Evolutionary conservation across 768 basidiomycete genomes (phyloP).

Genomic region (Mycena floridula): DNA sequence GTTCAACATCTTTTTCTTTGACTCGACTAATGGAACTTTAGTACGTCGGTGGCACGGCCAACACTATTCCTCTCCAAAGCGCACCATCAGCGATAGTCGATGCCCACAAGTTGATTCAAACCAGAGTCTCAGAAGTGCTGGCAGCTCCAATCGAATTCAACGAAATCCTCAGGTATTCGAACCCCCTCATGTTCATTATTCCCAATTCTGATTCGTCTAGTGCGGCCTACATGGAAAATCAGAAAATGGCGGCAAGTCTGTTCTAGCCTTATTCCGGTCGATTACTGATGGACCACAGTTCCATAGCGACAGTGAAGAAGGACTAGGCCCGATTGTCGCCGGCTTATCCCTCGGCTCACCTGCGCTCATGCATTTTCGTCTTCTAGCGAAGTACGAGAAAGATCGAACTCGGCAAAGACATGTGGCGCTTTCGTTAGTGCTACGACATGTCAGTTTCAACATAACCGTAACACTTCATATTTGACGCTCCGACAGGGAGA

Average conservation of each 20-base stretch:
- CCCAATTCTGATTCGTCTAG: slow-evolving; percentile 19
- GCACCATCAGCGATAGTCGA: slow-evolving; percentile 53
- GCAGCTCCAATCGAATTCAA: slow-evolving; percentile 45
- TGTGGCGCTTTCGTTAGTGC: slow-evolving; percentile 37
- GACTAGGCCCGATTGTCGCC: slow-evolving; percentile 67
- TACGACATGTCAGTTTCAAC: slow-evolving; percentile 53
- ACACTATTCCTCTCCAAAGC: slow-evolving; percentile 58
- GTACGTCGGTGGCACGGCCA: slow-evolving; percentile 75
- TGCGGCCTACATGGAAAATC: slow-evolving; percentile 80
- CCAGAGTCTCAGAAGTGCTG: slow-evolving; percentile 45
- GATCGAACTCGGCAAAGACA: slow-evolving; percentile 22
- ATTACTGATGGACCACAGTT: slow-evolving; percentile 37
- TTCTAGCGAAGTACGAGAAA: too few relatives aligned
- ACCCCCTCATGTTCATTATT: not conserved
- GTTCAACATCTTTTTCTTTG: slow-evolving; percentile 5
- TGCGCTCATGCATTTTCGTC: slow-evolving; percentile 76
- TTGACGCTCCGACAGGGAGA: slow-evolving; percentile 48
- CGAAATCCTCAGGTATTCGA: slow-evolving; percentile 58
- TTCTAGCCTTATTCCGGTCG: not conserved
- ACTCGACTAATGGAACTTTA: slow-evolving; percentile 17
- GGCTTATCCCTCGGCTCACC: slow-evolving; percentile 73
- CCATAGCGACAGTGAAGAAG: slow-evolving; percentile 73
- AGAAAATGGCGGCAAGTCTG: slow-evolving; percentile 69
- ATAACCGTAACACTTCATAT: not conserved
- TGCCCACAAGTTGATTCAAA: slow-evolving; percentile 55